These are phyloP conservation scores for Blastocystis sp. DNA, from an alignment of 352 stramenopile genomes.

Conservation along the genomic window DNA sequence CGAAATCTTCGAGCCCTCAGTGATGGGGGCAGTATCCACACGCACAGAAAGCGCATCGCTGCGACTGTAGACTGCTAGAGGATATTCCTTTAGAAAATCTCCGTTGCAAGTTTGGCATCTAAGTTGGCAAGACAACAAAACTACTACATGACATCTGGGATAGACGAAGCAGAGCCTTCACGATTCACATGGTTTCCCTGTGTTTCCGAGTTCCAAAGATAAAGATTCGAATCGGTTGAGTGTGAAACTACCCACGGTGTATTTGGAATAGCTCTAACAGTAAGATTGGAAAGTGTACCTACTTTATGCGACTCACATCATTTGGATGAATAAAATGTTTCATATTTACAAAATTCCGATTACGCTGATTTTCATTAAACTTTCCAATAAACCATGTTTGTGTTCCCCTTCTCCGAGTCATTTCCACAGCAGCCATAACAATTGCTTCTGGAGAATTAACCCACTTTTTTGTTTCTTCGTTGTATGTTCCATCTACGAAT, in stretches of 20 bases:
- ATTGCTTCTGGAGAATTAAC: slow-evolving; percentile 32
- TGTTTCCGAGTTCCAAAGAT: neutral
- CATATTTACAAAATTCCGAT: slow-evolving; percentile 33
- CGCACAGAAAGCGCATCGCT: neutral
- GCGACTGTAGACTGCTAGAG: neutral
- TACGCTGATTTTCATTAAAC: slow-evolving; percentile 24
- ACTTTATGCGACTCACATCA: neutral
- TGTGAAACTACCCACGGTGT: slow-evolving; percentile 29
- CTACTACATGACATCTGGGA: slow-evolving; percentile 2
- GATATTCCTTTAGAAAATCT: slow-evolving; percentile 2
- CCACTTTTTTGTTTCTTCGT: neutral
- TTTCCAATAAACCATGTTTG: slow-evolving; percentile 55
- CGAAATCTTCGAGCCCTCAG: neutral
- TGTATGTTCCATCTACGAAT: slow-evolving; percentile 2
- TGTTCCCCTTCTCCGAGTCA: slow-evolving; percentile 9
- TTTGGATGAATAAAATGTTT: slow-evolving; percentile 14
- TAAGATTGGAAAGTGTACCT: neutral
- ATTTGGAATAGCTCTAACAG: neutral
- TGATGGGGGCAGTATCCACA: neutral
- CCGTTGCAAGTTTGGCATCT: neutral
- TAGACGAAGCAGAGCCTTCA: neutral
- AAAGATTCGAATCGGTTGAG: neutral
- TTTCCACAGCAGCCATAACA: neutral
- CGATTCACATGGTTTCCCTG: neutral
- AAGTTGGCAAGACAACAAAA: neutral